Base-by-base conservation (phyloP, 352 stramenopile species). In the Saprolegnia diclina region DNA sequence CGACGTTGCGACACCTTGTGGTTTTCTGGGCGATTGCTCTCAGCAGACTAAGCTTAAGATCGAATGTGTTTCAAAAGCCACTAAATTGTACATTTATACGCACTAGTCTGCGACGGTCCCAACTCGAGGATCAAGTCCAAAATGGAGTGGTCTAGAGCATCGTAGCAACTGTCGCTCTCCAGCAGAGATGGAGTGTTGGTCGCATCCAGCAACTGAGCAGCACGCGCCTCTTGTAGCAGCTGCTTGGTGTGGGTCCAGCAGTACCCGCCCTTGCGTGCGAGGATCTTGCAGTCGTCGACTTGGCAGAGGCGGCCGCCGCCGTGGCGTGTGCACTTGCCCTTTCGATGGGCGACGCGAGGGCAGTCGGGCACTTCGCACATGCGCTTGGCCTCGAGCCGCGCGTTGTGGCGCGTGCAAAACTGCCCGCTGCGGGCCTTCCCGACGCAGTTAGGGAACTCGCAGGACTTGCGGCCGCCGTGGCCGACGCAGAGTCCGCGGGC, bases 381-480 rank as follows among this genome's bases (percentile, higher is more conserved):
- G 19, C 63, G 63, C 38, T 69, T 69, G 35, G 45, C 48, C 7
- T 61, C 50, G 38, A 62, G 44, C 7, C 38, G 21, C 0, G 42
- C 48, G 38, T 50, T 52, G 64, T 95, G 87, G 24, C 80, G 80
- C n/a, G 91, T 92, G 66, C 87, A 94, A 69, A 86, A 86, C 64
- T 83, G 80, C 37, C 85, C 82, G 75, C 81, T 90, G 24, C 91
- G 83, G 18, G 85, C 83, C 59, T 82, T 91, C 56, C 90, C 90
- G 35, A 65, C 63, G 62, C 62, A 67, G 22, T 46, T 46, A 19
- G 21, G 16, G 50, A 42, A 21, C 13, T 45, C 44, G 22, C 62
- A 67, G 18, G 24, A 19, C 24, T 59, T 56, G 21, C 42, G 35
- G 50, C 32, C 62, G 7, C 62, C 62, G 52, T 91, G 83, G 14